Conservation (phyloP, 495 filamentous ascomycete species). For the Xylaria telfairii region DNA sequence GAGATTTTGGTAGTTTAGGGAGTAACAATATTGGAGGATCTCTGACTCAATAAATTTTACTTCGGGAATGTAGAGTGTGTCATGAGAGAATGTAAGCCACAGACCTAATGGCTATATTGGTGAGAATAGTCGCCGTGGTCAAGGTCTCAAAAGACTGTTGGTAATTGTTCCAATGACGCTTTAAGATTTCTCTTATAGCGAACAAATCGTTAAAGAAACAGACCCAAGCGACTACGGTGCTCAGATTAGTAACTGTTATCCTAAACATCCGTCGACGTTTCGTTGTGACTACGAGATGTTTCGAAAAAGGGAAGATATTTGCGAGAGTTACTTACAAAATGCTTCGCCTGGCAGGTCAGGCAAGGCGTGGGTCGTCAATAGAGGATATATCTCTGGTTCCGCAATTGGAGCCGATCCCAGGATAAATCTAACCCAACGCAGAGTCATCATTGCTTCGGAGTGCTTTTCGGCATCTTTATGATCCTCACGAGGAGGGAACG, state of each 20-base stretch:
- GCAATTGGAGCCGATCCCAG: not conserved
- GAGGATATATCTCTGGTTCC: not conserved
- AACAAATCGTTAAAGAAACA: slow-evolving; percentile 17
- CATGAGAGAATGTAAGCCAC: not conserved
- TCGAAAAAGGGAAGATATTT: not conserved
- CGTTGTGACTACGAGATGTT: no score
- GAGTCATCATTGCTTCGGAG: not conserved
- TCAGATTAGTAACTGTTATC: not conserved
- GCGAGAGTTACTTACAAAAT: not conserved
- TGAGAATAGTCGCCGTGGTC: not conserved
- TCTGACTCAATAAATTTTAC: not conserved
- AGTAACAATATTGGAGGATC: no score
- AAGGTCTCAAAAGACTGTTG: not conserved
- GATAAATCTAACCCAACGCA: not conserved
- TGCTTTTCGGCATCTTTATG: not conserved
- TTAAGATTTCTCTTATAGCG: not conserved
- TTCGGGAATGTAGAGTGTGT: not conserved
- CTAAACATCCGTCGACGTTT: not conserved
- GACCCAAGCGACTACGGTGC: slow-evolving; percentile 6
- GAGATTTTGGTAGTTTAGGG: not conserved
- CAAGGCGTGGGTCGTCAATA: not conserved
- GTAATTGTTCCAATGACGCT: not conserved
- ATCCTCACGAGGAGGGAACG: no score
- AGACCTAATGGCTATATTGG: slow-evolving; percentile 13
- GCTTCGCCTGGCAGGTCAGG: not conserved